A percentile compares a stretch with the other conserved stretches of the same genome.
phyloP scores from a whole-genome alignment of 148 eudicot genomes.

The Camellia japonica region DNA sequence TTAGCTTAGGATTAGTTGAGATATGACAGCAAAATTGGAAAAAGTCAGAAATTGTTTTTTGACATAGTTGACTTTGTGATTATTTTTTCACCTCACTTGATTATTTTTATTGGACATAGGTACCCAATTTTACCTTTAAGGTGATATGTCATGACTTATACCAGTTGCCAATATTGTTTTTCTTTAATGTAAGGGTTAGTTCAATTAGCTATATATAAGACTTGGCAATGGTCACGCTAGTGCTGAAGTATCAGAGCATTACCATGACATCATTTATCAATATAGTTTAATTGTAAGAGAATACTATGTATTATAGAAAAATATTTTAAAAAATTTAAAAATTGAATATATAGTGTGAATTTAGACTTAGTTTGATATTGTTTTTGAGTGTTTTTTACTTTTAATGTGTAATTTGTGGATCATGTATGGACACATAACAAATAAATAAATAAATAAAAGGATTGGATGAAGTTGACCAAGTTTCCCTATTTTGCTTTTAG shows the following conservation, averaged over 20 bases:
- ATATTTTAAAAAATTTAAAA: background rate
- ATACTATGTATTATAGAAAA: no score
- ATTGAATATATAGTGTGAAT: no score
- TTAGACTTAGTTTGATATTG: no score
- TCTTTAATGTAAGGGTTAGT: background rate
- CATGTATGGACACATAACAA: no score
- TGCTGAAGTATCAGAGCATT: background rate
- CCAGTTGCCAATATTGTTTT: background rate
- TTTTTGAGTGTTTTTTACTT: no score
- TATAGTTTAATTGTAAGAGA: no score
- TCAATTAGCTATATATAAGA: background rate
- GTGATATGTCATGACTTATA: background rate
- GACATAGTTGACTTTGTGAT: slow-evolving; percentile 6
- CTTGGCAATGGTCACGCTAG: background rate
- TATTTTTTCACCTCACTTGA: background rate
- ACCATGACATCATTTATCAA: no score
- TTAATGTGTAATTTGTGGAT: no score
- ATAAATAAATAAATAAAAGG: no score
- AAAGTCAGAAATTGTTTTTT: slow-evolving; percentile 17
- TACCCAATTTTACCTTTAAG: background rate
- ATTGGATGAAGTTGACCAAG: no score
- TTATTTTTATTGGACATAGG: slow-evolving; percentile 8
- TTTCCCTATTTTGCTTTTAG: no score
- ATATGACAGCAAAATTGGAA: background rate
- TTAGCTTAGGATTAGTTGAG: background rate